phyloP scores from a whole-genome alignment of 257 asterid genomes.

The Gardenia jasminoides region DNA sequence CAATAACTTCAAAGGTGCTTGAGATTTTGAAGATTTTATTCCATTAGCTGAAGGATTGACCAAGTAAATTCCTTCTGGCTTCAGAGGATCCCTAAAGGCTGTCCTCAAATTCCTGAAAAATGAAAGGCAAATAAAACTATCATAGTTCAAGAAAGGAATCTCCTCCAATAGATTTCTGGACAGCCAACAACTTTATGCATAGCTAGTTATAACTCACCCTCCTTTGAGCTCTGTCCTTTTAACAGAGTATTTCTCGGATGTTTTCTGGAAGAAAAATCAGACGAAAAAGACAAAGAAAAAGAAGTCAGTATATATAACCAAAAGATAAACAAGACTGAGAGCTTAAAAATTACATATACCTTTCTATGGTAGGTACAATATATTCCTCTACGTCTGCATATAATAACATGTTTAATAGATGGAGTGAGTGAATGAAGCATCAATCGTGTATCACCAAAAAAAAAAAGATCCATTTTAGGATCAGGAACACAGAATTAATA shows the following conservation, averaged over 20 bases:
- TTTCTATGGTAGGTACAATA: constrained; percentile 67
- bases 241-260: constrained; percentile 58
- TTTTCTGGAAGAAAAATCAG: constrained; percentile 38
- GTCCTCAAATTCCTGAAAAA: constrained; percentile 69
- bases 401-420: neutral
- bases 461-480: neutral
- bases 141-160: constrained; percentile 3
- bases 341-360: constrained; percentile 37
- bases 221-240: constrained; percentile 79
- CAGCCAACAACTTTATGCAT: neutral
- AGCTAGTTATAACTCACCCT: constrained; percentile 57
- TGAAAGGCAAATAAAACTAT: constrained; percentile 7
- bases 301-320: constrained; percentile 3
- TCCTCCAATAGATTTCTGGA: neutral
- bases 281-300: neutral
- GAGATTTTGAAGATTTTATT: constrained; percentile 44
- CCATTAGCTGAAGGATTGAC: constrained; percentile 52
- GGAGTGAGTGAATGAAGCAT: constrained; percentile 8
- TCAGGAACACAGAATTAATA: neutral
- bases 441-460: neutral
- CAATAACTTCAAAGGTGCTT: constrained; percentile 61
- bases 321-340: constrained; percentile 7
- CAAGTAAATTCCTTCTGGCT: constrained; percentile 72
- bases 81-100: constrained; percentile 65
- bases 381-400: constrained; percentile 59